Percentiles rank a stretch among this genome's conserved stretches.
Conservation (phyloP, 129 eudicot species). For the Rutidosis leptorrhynchoides region DNA sequence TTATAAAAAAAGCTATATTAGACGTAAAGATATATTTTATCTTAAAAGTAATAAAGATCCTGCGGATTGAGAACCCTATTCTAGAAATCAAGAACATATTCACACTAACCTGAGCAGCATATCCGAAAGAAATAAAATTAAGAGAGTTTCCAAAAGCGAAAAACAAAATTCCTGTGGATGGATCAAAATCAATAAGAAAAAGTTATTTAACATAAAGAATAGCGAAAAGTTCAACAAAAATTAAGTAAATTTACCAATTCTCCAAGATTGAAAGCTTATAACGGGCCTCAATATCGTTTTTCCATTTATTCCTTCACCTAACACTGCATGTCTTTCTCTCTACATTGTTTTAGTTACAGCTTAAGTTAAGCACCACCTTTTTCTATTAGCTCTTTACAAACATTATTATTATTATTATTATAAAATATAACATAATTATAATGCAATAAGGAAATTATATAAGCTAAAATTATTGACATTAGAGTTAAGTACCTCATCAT, state of each 20-base stretch:
- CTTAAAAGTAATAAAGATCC: background rate
- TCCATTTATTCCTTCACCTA: conserved; percentile 61
- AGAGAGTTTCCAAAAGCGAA: conserved; percentile 92
- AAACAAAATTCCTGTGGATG: conserved; percentile 61
- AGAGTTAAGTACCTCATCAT: conserved; percentile 68
- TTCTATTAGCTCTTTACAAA: background rate
- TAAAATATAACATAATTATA: too few relatives aligned
- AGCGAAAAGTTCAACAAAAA: conserved; percentile 4
- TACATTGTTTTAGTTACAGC: conserved; percentile 38
- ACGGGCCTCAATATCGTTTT: conserved; percentile 69
- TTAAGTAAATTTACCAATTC: conserved; percentile 54
- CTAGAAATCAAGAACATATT: background rate
- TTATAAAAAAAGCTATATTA: background rate
- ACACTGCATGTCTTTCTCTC: conserved; percentile 69
- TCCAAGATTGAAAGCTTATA: conserved; percentile 92
- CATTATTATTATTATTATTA: too few relatives aligned
- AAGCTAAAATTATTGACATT: conserved; percentile 7
- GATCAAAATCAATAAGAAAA: background rate
- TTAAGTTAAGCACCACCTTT: conserved; percentile 11
- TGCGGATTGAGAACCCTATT: background rate
- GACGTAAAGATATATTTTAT: background rate
- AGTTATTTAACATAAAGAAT: background rate
- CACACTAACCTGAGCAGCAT: conserved; percentile 94
- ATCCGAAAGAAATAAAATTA: conserved; percentile 91
- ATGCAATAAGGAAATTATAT: conserved; percentile 6